A percentile compares a stretch with the other conserved stretches of the same genome.
Evolutionary conservation across 2,329 filamentous ascomycete species (phyloP).

Genomic region (Thelonectria blattea): DNA sequence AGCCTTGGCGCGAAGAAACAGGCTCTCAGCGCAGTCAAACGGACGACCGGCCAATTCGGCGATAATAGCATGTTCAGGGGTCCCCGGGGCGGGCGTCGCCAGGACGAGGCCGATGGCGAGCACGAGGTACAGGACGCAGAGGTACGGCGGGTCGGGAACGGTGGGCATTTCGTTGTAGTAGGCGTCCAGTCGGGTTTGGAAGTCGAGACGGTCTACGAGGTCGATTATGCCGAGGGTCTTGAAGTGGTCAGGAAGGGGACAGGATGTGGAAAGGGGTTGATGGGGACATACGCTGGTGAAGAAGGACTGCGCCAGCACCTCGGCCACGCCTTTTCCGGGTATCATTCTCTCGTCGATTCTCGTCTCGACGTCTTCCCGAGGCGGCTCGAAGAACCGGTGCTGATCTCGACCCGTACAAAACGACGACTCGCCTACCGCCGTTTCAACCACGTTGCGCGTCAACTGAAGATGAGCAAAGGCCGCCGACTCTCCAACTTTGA

Average conservation of each 20-base stretch:
- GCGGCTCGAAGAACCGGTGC: conserved; percentile 53
- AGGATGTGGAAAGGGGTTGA: not conserved
- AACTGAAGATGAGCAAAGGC: conserved; percentile 66
- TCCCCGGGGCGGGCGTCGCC: conserved; percentile 58
- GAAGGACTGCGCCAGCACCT: conserved; percentile 55
- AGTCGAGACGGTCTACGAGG: conserved; percentile 59
- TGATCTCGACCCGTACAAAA: conserved; percentile 64
- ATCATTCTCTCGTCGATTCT: conserved; percentile 39
- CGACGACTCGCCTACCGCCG: conserved; percentile 56
- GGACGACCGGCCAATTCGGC: conserved; percentile 55
- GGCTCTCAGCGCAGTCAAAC: conserved; percentile 63
- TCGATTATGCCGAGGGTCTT: conserved; percentile 68
- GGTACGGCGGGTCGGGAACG: conserved; percentile 53
- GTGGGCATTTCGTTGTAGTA: conserved; percentile 62
- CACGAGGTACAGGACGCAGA: conserved; percentile 67
- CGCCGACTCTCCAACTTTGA: conserved; percentile 69
- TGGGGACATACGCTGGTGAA: conserved; percentile 60
- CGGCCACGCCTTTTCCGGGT: conserved; percentile 60
- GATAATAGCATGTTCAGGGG: conserved; percentile 56
- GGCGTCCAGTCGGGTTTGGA: conserved; percentile 54
- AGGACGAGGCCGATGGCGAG: conserved; percentile 68
- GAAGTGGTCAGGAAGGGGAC: not conserved
- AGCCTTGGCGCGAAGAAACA: conserved; percentile 65
- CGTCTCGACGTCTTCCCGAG: not conserved
- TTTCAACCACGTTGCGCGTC: conserved; percentile 65